These are phyloP conservation scores for Saposhnikovia divaricata DNA, from an alignment of 129 eudicot species.

Conservation along the genomic window DNA sequence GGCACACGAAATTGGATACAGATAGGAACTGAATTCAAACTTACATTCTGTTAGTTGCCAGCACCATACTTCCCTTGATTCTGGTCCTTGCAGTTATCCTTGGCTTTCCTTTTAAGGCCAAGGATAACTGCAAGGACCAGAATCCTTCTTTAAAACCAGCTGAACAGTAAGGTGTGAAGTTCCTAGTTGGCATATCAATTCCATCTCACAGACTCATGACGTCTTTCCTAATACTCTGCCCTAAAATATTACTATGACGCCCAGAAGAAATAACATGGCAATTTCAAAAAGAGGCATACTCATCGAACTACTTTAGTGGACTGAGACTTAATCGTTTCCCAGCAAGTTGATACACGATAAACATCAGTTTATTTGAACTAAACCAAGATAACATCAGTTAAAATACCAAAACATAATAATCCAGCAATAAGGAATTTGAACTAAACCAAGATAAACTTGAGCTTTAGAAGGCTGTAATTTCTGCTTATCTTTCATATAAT, in stretches of 20 bases:
- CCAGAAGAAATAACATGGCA: neutral
- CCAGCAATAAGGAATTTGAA: too few species aligned
- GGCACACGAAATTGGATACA: too few species aligned
- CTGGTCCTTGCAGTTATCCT: too few species aligned
- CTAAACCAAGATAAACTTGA: too few species aligned
- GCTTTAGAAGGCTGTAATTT: too few species aligned
- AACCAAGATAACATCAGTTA: too few species aligned
- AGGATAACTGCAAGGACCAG: neutral
- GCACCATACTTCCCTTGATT: too few species aligned
- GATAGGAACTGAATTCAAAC: too few species aligned
- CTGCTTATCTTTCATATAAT: too few species aligned
- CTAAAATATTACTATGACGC: neutral
- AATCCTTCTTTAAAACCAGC: neutral
- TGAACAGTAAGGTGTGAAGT: neutral
- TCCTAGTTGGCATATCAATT: neutral
- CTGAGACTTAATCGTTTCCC: neutral
- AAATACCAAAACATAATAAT: too few species aligned
- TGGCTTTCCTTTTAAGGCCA: neutral
- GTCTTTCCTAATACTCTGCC: neutral
- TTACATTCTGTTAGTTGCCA: too few species aligned
- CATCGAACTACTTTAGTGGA: neutral
- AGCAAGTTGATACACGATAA: neutral
- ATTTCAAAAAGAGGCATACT: neutral
- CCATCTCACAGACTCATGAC: neutral
- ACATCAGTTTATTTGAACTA: too few species aligned